Conservation (phyloP, 805 yeast species). For the Kregervanrija pseudodelftensis region DNA sequence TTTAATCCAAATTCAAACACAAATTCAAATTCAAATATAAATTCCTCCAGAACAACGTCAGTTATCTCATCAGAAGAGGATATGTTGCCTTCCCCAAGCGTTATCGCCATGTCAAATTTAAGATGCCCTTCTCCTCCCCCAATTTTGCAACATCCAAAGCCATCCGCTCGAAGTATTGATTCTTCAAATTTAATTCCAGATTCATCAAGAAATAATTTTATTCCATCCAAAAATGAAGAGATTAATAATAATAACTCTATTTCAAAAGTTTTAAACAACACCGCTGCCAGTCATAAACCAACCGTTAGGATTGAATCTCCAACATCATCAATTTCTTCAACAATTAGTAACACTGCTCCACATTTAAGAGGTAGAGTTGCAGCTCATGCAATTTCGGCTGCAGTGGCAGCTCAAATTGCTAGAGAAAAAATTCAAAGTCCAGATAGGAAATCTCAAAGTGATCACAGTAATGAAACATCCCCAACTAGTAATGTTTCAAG, state of each 20-base stretch:
- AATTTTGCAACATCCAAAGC: slow-evolving; percentile 35
- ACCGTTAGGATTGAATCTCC: background rate
- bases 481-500: slow-evolving; percentile 6
- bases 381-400: slow-evolving; percentile 32
- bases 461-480: no score
- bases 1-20: background rate
- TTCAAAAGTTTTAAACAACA: slow-evolving; percentile 1
- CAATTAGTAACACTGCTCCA: slow-evolving; percentile 10
- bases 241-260: background rate
- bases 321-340: background rate
- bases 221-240: background rate
- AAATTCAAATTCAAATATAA: background rate
- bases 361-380: slow-evolving; percentile 31
- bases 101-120: slow-evolving; percentile 48
- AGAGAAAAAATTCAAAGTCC: slow-evolving; percentile 15
- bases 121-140: slow-evolving; percentile 75
- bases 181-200: background rate
- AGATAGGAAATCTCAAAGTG: background rate
- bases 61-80: slow-evolving; percentile 5
- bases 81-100: slow-evolving; percentile 37
- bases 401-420: slow-evolving; percentile 34
- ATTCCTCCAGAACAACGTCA: background rate
- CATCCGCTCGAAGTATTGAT: slow-evolving; percentile 5
- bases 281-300: background rate
- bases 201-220: background rate